Evolutionary conservation across 371 early-diverging fungal species (phyloP).

Genomic region (Ordospora pajunii): DNA sequence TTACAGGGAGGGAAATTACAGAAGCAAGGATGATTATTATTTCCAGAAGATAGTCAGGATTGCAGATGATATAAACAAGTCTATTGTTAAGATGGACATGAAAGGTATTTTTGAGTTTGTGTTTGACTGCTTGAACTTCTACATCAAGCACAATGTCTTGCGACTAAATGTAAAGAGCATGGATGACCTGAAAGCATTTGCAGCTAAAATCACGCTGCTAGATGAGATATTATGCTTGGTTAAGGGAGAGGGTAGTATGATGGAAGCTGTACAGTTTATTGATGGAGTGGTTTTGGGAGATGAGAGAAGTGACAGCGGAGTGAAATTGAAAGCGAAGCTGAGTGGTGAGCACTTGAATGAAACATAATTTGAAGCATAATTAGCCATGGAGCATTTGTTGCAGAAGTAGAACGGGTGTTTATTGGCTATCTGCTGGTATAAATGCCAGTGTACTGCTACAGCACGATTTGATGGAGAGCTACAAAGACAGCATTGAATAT

Average conservation of each 20-base stretch:
- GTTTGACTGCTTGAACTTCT: slow-evolving; percentile 35
- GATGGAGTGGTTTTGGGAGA: slow-evolving; percentile 1
- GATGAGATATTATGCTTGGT: slow-evolving; percentile 45
- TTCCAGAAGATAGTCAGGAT: slow-evolving; percentile 32
- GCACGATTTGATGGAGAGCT: background rate
- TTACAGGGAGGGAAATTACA: slow-evolving; percentile 42
- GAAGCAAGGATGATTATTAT: slow-evolving; percentile 19
- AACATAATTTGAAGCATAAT: background rate
- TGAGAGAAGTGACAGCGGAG: background rate
- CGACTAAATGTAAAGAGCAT: slow-evolving; percentile 18
- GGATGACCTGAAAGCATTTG: slow-evolving; percentile 38
- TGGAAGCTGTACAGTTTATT: background rate
- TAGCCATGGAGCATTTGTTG: background rate
- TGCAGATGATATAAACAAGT: slow-evolving; percentile 12
- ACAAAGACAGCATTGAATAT: background rate
- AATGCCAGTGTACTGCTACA: too few relatives aligned
- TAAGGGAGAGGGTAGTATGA: slow-evolving; percentile 1
- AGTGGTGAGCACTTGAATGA: background rate
- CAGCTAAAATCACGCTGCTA: slow-evolving; percentile 22
- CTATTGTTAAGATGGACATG: background rate
- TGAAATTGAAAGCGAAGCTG: background rate
- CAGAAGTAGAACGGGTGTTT: background rate
- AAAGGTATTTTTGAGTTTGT: slow-evolving; percentile 16
- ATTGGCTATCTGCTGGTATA: too few relatives aligned
- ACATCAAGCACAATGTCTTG: slow-evolving; percentile 25